Base-by-base conservation (phyloP, 2,329 filamentous ascomycete species). In the Annulohypoxylon truncatum region DNA sequence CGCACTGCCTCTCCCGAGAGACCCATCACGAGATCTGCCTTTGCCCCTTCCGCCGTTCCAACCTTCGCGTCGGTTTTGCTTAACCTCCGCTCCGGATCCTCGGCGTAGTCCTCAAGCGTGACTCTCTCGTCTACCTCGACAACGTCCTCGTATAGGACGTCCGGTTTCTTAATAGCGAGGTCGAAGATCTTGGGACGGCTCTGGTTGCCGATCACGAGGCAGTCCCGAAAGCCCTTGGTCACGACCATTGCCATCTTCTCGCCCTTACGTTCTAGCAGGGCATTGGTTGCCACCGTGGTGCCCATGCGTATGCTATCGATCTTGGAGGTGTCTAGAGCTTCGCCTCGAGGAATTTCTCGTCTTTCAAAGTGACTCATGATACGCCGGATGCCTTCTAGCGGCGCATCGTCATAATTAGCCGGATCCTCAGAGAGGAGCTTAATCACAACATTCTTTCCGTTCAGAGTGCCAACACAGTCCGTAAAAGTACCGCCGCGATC, bases 281-380 rank as follows among this genome's bases (percentile, higher is more conserved):
- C 94, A 78, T 97, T 97, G 0, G 94, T 97, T 8, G 94, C 94
- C 10, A 97, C 94, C 0, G 94, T 97, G 1, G 94, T 97, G 46
- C 94, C 94, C 94, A 97, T 97, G 50, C 94, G 90, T 77, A 97
- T 97, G 59, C 92, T 94, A 72, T 96, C 92, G 72, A 97, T 96
- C 74, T 89, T 82, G 15, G 89, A 87, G 0, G 94, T 97, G 77
- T 97, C 93, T 7, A 97, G 82, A 0, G 91, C 83, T 76, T 94
- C 84, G 24, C 93, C 93, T 50, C 94, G 89, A 2, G 92, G 92
- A 46, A 96, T 94, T 3, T 95, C 90, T 62, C 86, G 85, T 57
- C 86, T 85, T 1, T 89, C 88, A 78, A 96, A 96, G 72, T 88
- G 89, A 70, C 90, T 90, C 79, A 97, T 88, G 61, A 97, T 89